phyloP scores from a whole-genome alignment of 306 rosid genomes.

The Acacia confusa region DNA sequence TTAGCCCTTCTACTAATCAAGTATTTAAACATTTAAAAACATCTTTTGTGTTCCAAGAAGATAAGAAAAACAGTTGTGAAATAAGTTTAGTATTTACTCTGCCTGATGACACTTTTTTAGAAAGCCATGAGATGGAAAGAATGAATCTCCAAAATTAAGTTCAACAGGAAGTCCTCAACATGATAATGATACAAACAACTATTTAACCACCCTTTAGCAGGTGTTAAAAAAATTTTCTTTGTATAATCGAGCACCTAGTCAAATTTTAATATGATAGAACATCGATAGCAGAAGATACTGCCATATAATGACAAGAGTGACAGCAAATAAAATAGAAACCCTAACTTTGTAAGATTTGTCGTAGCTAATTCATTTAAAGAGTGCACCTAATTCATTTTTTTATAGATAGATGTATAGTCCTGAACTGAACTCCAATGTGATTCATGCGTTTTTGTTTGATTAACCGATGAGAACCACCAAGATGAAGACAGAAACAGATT shows the following conservation, averaged over 20 bases:
- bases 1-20: neutral
- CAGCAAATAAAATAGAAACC: neutral
- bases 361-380: neutral
- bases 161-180: neutral
- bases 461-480: neutral
- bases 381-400: neutral
- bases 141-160: neutral
- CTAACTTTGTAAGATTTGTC: neutral
- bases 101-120: neutral
- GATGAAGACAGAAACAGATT: neutral
- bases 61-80: neutral
- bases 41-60: neutral
- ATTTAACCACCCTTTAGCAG: neutral
- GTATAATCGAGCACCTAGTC: neutral
- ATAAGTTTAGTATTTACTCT: neutral
- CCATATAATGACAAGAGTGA: neutral
- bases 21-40: conserved; percentile 1
- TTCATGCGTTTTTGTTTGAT: neutral
- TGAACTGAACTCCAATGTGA: neutral
- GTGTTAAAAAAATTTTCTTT: neutral
- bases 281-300: neutral
- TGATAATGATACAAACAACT: neutral
- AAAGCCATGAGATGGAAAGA: neutral
- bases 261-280: neutral
- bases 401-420: neutral